Conservation (phyloP, 768 basidiomycete genomes). For the Coprinellus micaceus region DNA sequence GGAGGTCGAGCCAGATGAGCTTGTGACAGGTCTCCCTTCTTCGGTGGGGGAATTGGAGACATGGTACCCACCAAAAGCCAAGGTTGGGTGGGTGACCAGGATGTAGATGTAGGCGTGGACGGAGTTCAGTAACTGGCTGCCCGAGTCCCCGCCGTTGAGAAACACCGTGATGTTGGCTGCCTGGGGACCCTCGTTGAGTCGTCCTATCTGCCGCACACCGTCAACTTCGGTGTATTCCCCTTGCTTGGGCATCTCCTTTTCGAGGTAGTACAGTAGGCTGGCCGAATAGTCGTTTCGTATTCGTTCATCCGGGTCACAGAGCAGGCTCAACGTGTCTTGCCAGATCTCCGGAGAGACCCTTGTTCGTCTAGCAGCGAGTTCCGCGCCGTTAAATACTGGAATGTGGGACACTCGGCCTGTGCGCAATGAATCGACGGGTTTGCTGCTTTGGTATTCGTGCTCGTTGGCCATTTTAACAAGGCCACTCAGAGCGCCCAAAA, state of each 20-base stretch:
- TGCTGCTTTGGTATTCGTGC: conserved; percentile 28
- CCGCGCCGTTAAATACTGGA: conserved; percentile 9
- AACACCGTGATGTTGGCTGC: conserved; percentile 42
- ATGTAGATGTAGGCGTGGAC: conserved; percentile 79
- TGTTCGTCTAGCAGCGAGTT: conserved; percentile 53
- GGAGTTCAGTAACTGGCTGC: conserved; percentile 72
- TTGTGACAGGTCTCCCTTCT: not conserved
- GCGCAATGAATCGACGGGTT: not conserved
- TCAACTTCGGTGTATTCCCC: conserved; percentile 49
- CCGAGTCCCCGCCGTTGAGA: conserved; percentile 55
- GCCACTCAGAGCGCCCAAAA: conserved; percentile 67
- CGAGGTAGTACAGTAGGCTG: conserved; percentile 72
- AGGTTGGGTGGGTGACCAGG: conserved; percentile 44
- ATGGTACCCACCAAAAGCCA: conserved; percentile 28
- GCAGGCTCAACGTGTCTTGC: conserved; percentile 84
- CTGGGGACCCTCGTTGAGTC: conserved; percentile 48
- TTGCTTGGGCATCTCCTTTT: conserved; percentile 67
- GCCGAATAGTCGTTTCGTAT: conserved; percentile 76
- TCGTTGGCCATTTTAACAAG: conserved; percentile 63
- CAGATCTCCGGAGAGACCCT: conserved; percentile 78
- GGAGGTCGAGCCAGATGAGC: conserved; percentile 3
- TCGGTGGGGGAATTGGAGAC: not conserved
- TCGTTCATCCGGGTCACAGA: conserved; percentile 76
- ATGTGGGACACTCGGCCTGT: not conserved
- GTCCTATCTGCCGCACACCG: conserved; percentile 42